Conservation (phyloP, 2,329 filamentous ascomycete genomes). For the Beauveria sp. region DNA sequence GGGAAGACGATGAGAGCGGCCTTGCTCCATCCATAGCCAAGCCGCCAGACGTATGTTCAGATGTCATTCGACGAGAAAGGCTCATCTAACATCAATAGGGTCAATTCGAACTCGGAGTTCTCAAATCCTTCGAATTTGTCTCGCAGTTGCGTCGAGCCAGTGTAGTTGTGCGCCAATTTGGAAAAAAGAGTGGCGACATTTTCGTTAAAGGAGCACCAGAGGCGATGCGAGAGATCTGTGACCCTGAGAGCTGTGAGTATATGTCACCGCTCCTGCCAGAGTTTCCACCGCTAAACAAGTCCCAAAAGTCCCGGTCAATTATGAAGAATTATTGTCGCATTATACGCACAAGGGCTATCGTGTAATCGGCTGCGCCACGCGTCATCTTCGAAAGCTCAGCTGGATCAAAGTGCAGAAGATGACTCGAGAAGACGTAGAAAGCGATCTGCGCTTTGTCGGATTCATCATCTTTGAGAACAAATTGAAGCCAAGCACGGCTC, state of each 20-base stretch:
- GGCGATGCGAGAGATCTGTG: conserved; percentile 90
- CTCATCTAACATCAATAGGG: conserved; percentile 25
- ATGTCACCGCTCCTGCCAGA: neutral
- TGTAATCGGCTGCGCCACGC: conserved; percentile 91
- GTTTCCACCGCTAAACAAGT: conserved; percentile 12
- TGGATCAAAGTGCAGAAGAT: conserved; percentile 96
- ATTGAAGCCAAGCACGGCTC: conserved; percentile 77
- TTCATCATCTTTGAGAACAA: conserved; percentile 99
- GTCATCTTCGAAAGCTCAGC: conserved; percentile 76
- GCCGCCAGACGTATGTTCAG: conserved; percentile 52
- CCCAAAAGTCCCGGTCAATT: conserved; percentile 65
- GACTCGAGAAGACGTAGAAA: conserved; percentile 78
- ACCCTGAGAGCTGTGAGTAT: conserved; percentile 64
- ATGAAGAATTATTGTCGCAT: conserved; percentile 77
- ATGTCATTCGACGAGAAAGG: conserved; percentile 21
- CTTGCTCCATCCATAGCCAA: conserved; percentile 83
- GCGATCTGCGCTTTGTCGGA: conserved; percentile 75
- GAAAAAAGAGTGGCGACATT: conserved; percentile 73
- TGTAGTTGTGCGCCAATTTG: conserved; percentile 84
- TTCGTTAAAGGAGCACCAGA: conserved; percentile 97
- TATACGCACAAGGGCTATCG: conserved; percentile 96
- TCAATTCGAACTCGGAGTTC: conserved; percentile 76
- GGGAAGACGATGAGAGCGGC: conserved; percentile 64
- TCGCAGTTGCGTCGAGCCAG: conserved; percentile 88
- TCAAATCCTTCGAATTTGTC: conserved; percentile 90